Conservation (phyloP, 345 rosid genomes). For the Kernera saxatilis region DNA sequence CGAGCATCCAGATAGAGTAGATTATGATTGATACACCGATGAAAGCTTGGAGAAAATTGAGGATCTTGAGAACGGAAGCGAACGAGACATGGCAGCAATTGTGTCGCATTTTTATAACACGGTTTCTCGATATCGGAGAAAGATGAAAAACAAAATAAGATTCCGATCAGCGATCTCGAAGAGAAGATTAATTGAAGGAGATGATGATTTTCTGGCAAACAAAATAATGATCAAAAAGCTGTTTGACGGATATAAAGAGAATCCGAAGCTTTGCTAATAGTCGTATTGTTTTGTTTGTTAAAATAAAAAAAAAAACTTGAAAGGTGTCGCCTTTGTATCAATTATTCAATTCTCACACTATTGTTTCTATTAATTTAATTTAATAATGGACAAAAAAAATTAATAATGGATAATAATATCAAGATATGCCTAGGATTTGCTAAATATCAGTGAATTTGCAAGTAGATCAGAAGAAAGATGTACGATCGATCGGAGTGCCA, state of each 20-base stretch:
- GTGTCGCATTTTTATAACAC: constrained; percentile 37
- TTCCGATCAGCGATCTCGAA: constrained; percentile 5
- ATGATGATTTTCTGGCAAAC: not conserved
- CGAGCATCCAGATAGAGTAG: constrained; percentile 88
- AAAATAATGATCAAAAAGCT: too few relatives aligned
- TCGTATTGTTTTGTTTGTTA: not conserved
- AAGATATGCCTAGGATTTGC: too few relatives aligned
- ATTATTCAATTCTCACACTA: too few relatives aligned
- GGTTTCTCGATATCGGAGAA: not conserved
- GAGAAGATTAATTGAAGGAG: not conserved
- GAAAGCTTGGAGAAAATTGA: constrained; percentile 69
- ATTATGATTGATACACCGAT: constrained; percentile 54
- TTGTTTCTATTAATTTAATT: too few relatives aligned
- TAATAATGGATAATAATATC: too few relatives aligned
- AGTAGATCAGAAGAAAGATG: too few relatives aligned
- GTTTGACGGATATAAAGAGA: not conserved
- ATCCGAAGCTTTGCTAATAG: not conserved
- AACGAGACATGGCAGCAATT: constrained; percentile 73
- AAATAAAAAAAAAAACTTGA: not conserved
- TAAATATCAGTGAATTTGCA: too few relatives aligned
- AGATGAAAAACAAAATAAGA: not conserved
- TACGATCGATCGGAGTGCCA: too few relatives aligned
- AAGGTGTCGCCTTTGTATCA: not conserved
- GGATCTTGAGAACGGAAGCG: constrained; percentile 60
- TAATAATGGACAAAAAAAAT: too few relatives aligned